phyloP scores from a whole-genome alignment of 495 filamentous ascomycete genomes.

The Aspergillus baeticus region DNA sequence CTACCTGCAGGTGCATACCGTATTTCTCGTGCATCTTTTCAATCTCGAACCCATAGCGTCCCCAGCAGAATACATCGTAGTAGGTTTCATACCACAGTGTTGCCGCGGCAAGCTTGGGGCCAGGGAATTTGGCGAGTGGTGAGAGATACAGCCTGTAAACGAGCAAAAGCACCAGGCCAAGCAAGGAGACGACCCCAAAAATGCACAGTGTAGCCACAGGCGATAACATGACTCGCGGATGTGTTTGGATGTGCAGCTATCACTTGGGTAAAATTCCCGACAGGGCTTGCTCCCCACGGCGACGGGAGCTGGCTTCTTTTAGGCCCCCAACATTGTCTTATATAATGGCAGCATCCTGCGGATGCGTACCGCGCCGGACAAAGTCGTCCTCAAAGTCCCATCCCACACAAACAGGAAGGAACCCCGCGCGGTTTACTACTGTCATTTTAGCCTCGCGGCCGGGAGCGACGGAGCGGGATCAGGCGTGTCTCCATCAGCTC shows the following conservation, averaged over 20 bases:
- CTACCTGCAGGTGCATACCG: constrained; percentile 17
- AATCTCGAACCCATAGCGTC: constrained; percentile 28
- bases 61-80: constrained; percentile 22
- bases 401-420: not conserved
- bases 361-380: no score
- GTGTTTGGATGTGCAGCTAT: no score
- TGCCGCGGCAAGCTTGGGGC: constrained; percentile 46
- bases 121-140: constrained; percentile 43
- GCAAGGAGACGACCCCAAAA: not conserved
- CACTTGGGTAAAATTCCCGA: no score
- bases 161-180: constrained; percentile 4
- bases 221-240: no score
- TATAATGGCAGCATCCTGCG: no score
- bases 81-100: constrained; percentile 34
- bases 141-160: constrained; percentile 41
- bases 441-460: not conserved
- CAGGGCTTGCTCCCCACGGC: no score
- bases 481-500: not conserved
- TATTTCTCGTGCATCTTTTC: constrained; percentile 35
- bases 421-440: not conserved
- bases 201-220: no score
- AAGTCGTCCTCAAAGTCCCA: no score
- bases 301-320: no score
- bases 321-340: no score
- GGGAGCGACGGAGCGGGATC: not conserved